Conservation (phyloP, 2,329 filamentous ascomycete species). For the Dactylella cylindrospora region DNA sequence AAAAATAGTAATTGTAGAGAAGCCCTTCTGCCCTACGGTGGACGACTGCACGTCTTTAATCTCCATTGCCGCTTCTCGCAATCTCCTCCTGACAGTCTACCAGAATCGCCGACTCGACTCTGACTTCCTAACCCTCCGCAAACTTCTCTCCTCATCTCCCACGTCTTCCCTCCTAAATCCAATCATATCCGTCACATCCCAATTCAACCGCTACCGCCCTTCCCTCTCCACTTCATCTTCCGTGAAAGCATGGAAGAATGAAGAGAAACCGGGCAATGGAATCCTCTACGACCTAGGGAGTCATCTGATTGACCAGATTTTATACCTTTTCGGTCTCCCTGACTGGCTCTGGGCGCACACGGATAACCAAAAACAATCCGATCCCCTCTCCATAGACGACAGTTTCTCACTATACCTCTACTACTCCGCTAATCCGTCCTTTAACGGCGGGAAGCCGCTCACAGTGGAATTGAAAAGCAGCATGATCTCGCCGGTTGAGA, state of each 20-base stretch:
- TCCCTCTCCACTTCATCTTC: conserved; percentile 14
- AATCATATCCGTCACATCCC: conserved; percentile 46
- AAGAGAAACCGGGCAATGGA: conserved; percentile 47
- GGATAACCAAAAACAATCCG: conserved; percentile 48
- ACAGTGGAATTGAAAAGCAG: conserved; percentile 51
- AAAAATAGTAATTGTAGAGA: conserved; percentile 52
- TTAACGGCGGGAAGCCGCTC: conserved; percentile 47
- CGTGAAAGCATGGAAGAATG: conserved; percentile 45
- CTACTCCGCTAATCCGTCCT: conserved; percentile 47
- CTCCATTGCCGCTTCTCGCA: conserved; percentile 48
- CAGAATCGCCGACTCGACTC: conserved; percentile 53
- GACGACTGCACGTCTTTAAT: conserved; percentile 51
- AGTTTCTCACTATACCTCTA: conserved; percentile 52
- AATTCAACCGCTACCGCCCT: conserved; percentile 48
- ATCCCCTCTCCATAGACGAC: conserved; percentile 49
- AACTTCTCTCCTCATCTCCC: conserved; percentile 39
- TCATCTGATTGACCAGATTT: conserved; percentile 53
- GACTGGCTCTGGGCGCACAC: conserved; percentile 50
- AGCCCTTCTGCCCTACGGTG: conserved; percentile 51
- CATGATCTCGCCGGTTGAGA: conserved; percentile 49
- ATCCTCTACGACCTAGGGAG: conserved; percentile 52
- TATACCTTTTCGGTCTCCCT: conserved; percentile 52
- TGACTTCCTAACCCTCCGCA: conserved; percentile 52
- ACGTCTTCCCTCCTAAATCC: conserved; percentile 41
- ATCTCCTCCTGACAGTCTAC: conserved; percentile 51